Conservation (phyloP, 2,329 filamentous ascomycete genomes). For the Hypoxylon sp. region DNA sequence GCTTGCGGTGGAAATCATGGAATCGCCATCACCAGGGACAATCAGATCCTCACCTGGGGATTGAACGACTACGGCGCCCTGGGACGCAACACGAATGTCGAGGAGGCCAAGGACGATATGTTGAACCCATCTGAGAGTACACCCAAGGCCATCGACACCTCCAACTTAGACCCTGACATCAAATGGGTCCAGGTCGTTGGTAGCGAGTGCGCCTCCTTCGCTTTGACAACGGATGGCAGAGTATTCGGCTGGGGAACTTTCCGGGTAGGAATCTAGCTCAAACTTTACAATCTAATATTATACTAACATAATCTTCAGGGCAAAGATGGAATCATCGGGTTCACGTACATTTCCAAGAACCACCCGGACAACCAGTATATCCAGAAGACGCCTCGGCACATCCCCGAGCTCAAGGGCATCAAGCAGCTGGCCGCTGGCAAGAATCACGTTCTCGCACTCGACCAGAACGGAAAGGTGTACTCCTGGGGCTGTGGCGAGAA, state of each 20-base stretch:
- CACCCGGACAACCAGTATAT: too few relatives aligned
- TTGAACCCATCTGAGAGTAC: slow-evolving; percentile 73
- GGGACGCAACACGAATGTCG: slow-evolving; percentile 74
- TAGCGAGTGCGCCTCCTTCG: slow-evolving; percentile 80
- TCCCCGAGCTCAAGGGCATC: slow-evolving; percentile 75
- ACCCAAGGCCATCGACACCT: slow-evolving; percentile 67
- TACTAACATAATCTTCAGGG: slow-evolving; percentile 48
- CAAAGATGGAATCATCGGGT: slow-evolving; percentile 59
- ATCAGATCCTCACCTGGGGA: slow-evolving; percentile 87
- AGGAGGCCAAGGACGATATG: slow-evolving; percentile 62
- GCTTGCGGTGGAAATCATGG: slow-evolving; percentile 87
- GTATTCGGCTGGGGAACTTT: slow-evolving; percentile 91
- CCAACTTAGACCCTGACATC: slow-evolving; percentile 46
- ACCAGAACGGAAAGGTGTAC: slow-evolving; percentile 71
- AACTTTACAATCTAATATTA: not conserved
- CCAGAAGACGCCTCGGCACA: slow-evolving; percentile 64
- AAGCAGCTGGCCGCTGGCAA: slow-evolving; percentile 72
- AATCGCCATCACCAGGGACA: slow-evolving; percentile 80
- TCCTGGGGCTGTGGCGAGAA: slow-evolving; percentile 81
- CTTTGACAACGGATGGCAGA: slow-evolving; percentile 77
- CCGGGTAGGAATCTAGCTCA: slow-evolving; percentile 56
- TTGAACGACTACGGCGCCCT: slow-evolving; percentile 88
- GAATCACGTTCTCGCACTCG: slow-evolving; percentile 78
- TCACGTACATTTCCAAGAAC: not conserved
- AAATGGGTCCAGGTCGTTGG: slow-evolving; percentile 72